These are phyloP conservation scores for Musa acuminata DNA, from an alignment of 176 grass and related monocot genomes.

Conservation along the genomic window DNA sequence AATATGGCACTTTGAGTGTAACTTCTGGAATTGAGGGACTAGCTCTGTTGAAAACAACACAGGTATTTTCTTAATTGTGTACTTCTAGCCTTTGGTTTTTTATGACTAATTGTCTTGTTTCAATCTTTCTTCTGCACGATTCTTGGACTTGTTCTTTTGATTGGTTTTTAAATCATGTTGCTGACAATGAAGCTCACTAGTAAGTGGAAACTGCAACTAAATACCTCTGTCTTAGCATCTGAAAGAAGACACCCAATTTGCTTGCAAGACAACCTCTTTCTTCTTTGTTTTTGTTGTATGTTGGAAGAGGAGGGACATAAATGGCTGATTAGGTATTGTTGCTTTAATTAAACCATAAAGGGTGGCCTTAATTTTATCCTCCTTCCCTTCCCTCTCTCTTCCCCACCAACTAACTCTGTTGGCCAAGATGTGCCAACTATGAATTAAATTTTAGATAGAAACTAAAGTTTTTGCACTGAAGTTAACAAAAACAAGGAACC, in stretches of 20 bases:
- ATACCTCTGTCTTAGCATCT: background rate
- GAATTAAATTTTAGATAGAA: background rate
- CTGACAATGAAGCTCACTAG: background rate
- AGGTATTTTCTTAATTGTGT: conserved; percentile 32
- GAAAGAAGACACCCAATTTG: background rate
- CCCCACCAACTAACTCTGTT: too few species aligned
- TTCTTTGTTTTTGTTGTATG: background rate
- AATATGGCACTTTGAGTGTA: conserved; percentile 54
- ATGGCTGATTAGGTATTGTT: background rate
- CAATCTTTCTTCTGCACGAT: background rate
- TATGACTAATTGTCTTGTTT: background rate
- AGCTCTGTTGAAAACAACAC: conserved; percentile 80
- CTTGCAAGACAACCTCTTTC: background rate
- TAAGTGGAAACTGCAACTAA: background rate
- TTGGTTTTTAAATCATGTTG: background rate
- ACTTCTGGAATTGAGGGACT: conserved; percentile 74
- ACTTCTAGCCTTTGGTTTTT: background rate
- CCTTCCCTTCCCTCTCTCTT: too few species aligned
- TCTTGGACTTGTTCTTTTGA: background rate
- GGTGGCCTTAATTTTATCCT: too few species aligned
- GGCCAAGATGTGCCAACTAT: background rate
- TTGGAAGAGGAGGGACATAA: background rate
- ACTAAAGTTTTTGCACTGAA: background rate
- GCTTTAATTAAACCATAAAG: too few species aligned
- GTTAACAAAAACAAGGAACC: too few species aligned